Percentiles rank a stretch among this genome's conserved stretches.
These are phyloP conservation scores for Tylopilus vinaceipallidus DNA, from an alignment of 768 basidiomycete species.

Conservation along the genomic window DNA sequence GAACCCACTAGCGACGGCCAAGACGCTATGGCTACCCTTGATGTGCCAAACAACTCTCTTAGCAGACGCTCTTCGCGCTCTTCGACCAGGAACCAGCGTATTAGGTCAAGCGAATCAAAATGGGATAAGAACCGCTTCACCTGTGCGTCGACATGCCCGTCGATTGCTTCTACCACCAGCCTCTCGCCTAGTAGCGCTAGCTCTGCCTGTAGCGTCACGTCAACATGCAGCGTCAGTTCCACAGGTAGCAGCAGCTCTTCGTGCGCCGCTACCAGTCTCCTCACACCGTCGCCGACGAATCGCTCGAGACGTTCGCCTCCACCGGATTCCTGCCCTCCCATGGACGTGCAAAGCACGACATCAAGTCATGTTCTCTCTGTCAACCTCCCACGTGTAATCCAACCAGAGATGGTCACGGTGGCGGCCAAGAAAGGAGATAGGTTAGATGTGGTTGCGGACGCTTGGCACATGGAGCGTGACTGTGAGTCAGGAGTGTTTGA, in stretches of 20 bases:
- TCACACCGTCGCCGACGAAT: slow-evolving; percentile 30
- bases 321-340: slow-evolving; percentile 39
- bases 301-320: slow-evolving; percentile 32
- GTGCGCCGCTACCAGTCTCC: slow-evolving; percentile 11
- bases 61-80: slow-evolving; percentile 32
- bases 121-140: slow-evolving; percentile 30
- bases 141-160: slow-evolving; percentile 29
- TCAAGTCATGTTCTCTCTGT: slow-evolving; percentile 46
- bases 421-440: slow-evolving; percentile 58
- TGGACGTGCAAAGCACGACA: slow-evolving; percentile 42
- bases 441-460: slow-evolving; percentile 56
- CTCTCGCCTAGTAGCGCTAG: slow-evolving; percentile 24
- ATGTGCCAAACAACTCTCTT: slow-evolving; percentile 24
- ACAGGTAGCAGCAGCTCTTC: slow-evolving; percentile 16
- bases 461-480: slow-evolving; percentile 58
- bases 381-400: slow-evolving; percentile 44
- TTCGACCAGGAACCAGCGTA: slow-evolving; percentile 26
- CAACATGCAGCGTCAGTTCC: slow-evolving; percentile 19
- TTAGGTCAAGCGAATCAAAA: slow-evolving; percentile 25
- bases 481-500: slow-evolving; percentile 41
- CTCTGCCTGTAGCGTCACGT: slow-evolving; percentile 27
- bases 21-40: slow-evolving; percentile 24
- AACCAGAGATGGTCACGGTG: slow-evolving; percentile 64
- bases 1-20: slow-evolving; percentile 18
- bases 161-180: slow-evolving; percentile 23